These are phyloP conservation scores for Acanthochlamys bracteata DNA, from an alignment of 106 monocot genomes.

Conservation along the genomic window DNA sequence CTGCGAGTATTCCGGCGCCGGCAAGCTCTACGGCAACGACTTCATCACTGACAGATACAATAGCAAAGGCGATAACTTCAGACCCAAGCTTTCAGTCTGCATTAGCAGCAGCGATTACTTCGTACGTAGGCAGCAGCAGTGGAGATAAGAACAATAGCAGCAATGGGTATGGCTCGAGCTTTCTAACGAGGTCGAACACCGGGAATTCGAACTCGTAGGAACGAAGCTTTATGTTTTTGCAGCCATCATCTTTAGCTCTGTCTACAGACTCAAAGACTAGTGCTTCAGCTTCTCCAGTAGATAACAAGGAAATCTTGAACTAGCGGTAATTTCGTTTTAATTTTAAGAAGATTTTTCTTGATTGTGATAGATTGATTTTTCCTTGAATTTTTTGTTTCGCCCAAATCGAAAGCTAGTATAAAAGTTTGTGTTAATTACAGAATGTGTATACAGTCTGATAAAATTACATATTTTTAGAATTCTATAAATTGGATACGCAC, in stretches of 20 bases:
- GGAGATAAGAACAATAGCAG: conserved; percentile 4
- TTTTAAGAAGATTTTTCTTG: too few species aligned
- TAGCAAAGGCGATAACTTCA: conserved; percentile 67
- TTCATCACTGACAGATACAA: conserved; percentile 28
- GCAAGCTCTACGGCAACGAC: not conserved
- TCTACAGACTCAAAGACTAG: conserved; percentile 17
- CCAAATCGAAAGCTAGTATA: too few species aligned
- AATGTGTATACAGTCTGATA: too few species aligned
- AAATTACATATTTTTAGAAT: too few species aligned
- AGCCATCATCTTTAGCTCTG: conserved; percentile 10
- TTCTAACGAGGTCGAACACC: conserved; percentile 2
- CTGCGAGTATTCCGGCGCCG: not conserved
- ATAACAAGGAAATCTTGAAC: conserved; percentile 27
- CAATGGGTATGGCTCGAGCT: conserved; percentile 14
- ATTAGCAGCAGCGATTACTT: conserved; percentile 56
- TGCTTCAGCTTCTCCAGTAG: conserved; percentile 34
- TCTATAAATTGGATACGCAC: too few species aligned
- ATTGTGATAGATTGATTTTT: too few species aligned
- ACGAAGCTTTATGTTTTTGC: conserved; percentile 16
- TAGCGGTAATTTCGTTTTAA: not conserved
- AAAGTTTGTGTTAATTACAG: too few species aligned
- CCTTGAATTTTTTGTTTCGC: too few species aligned
- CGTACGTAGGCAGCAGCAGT: conserved; percentile 34
- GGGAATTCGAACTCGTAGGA: conserved; percentile 3
- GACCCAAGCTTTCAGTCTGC: conserved; percentile 86